Evolutionary conservation across 352 stramenopile species (phyloP), one percentile per base, ranked within the genome.

Genomic region (Thraustochytrium striatum): DNA sequence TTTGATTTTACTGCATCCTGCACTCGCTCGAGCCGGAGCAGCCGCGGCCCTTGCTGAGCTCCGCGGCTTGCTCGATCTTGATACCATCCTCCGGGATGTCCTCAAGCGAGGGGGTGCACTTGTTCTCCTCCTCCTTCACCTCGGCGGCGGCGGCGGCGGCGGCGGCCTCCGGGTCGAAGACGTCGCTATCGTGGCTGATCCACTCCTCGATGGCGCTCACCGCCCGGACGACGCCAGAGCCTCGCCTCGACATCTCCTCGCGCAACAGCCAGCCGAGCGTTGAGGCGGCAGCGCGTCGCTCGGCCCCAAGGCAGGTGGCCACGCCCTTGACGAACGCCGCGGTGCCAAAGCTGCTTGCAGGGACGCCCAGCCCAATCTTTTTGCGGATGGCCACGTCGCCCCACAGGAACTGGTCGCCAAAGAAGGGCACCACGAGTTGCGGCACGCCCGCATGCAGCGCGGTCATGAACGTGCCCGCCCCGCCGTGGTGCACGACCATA

Each of bases 341-440:
- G 13, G 65, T 75, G 21, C 39, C 44, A 25, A 68, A 9, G 9
- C 25, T 44, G 21, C 3, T 32, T 0, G 65, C 39, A 9, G 44
- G 32, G 2, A 75, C 21, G 13, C 33, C 13, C 16, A 25, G 3
- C 19, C 65, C 65, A 70, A 75, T 28, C 25, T 72, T 39, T 5
- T 43, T 16, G 21, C 52, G 44, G 44, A 21, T 7, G n/a, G 36
- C 65, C 8, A 75, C 39, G 13, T 8, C 19, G 16, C 19, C 65
- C 65, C 65, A 75, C 5, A 75, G 50, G 61, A 75, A 75, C 36
- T 75, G 65, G 39, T 75, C 65, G 39, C 65, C 65, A 43, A 75
- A 75, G 36, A 75, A 75, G 0, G 65, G 65, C 3, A 75, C 65
- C 8, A 41, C 21, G 30, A 75, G 11, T 25, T 75, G 65, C 65